Evolutionary conservation across 345 rosid genomes (phyloP).

Genomic region (Citrus unshiu): DNA sequence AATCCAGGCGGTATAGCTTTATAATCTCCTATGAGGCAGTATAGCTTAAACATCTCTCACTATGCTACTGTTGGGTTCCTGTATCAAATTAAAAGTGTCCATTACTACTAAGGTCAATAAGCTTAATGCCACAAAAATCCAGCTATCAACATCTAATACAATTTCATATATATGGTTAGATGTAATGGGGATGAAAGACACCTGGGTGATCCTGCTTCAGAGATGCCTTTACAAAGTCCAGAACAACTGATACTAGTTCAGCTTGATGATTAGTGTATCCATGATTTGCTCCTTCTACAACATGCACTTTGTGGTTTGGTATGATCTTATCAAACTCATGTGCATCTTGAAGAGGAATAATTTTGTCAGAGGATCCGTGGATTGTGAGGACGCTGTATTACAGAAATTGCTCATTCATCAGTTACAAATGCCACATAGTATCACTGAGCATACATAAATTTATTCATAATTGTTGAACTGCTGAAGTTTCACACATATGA

Average conservation of each 20-base stretch:
- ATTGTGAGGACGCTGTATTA: conserved; percentile 63
- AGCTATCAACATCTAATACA: not conserved
- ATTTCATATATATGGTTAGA: not conserved
- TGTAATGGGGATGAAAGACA: not conserved
- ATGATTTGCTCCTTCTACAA: conserved; percentile 67
- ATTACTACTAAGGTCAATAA: no score
- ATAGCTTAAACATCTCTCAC: not conserved
- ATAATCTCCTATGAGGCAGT: not conserved
- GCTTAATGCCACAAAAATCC: not conserved
- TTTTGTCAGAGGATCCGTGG: conserved; percentile 64
- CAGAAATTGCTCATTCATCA: not conserved
- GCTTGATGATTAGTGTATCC: conserved; percentile 54
- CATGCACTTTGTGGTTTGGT: conserved; percentile 56
- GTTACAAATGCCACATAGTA: not conserved
- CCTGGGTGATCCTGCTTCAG: conserved; percentile 18
- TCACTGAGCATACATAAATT: not conserved
- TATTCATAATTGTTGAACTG: not conserved
- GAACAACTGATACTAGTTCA: conserved; percentile 42
- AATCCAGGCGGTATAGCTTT: not conserved
- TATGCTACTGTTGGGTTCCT: not conserved
- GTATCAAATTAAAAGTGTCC: not conserved
- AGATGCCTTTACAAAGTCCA: conserved; percentile 44
- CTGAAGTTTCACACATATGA: not conserved
- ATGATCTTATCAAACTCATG: conserved; percentile 64
- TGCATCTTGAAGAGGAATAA: conserved; percentile 65